Evolutionary conservation across 2,329 filamentous ascomycete species (phyloP).

Genomic region (Talaromyces sp.): DNA sequence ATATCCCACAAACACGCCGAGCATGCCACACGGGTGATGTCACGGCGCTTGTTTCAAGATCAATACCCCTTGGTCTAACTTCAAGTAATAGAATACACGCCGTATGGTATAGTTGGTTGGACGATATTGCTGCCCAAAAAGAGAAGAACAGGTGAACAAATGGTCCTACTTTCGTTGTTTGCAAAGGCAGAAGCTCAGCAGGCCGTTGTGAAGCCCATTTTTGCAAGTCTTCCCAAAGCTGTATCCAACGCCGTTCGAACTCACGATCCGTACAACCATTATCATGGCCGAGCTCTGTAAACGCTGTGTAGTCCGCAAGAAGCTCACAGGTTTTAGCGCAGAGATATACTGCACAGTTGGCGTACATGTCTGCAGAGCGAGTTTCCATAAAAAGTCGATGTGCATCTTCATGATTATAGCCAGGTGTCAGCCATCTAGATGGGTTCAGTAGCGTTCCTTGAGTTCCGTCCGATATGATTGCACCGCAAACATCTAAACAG

Average conservation of each 20-base stretch:
- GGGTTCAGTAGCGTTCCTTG: conserved; percentile 46
- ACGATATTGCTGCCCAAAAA: conserved; percentile 51
- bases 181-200: conserved; percentile 41
- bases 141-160: conserved; percentile 50
- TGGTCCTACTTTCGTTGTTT: conserved; percentile 37
- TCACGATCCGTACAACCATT: conserved; percentile 38
- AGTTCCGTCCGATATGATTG: conserved; percentile 48
- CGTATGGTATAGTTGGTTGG: conserved; percentile 54
- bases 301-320: conserved; percentile 44
- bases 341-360: conserved; percentile 55
- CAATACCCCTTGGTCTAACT: conserved; percentile 33
- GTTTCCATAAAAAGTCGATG: conserved; percentile 31
- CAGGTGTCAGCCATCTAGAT: conserved; percentile 43
- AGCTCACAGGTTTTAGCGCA: conserved; percentile 49
- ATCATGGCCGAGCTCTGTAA: conserved; percentile 41
- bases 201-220: conserved; percentile 45
- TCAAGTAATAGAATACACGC: conserved; percentile 49
- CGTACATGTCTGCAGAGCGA: conserved; percentile 48
- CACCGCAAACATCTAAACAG: conserved; percentile 46
- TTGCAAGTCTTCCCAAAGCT: conserved; percentile 47
- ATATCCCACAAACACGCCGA: conserved; percentile 51
- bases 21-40: conserved; percentile 51
- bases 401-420: conserved; percentile 31
- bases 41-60: conserved; percentile 13
- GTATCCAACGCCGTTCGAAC: conserved; percentile 43